phyloP scores from a whole-genome alignment of 371 early-diverging fungal genomes.

The Thermomucor indicae-seudaticae region DNA sequence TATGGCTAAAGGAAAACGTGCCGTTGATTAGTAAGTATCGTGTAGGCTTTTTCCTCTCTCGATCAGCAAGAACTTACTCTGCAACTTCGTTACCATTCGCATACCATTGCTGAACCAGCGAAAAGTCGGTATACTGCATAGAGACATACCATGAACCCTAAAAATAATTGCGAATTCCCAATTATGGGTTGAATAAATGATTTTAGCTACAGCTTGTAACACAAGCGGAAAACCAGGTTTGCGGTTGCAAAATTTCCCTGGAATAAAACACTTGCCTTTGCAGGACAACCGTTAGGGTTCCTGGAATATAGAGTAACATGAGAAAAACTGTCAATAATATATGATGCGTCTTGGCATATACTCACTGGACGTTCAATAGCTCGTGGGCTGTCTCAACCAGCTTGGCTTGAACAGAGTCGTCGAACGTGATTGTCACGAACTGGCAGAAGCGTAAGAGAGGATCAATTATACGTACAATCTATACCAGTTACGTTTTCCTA shows the following conservation, averaged over 20 bases:
- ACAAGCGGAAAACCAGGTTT: conserved; percentile 2
- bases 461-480: not conserved
- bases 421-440: conserved; percentile 70
- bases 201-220: too few relatives aligned
- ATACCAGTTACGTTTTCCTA: not conserved
- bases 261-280: conserved; percentile 44
- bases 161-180: not conserved
- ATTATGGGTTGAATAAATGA: too few relatives aligned
- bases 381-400: conserved; percentile 34
- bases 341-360: not conserved
- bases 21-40: not conserved
- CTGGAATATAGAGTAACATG: conserved; percentile 18
- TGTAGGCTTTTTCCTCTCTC: not conserved
- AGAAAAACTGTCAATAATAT: conserved; percentile 1
- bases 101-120: conserved; percentile 67
- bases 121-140: conserved; percentile 62
- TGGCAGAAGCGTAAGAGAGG: not conserved
- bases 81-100: conserved; percentile 71
- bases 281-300: conserved; percentile 59
- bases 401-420: conserved; percentile 62
- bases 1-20: conserved; percentile 40
- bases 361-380: conserved; percentile 42
- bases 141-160: conserved; percentile 67
- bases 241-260: too few relatives aligned
- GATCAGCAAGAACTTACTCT: conserved; percentile 30